These are phyloP conservation scores for Tympanopsis confertula DNA, from an alignment of 2,329 filamentous ascomycete genomes.

Conservation along the genomic window DNA sequence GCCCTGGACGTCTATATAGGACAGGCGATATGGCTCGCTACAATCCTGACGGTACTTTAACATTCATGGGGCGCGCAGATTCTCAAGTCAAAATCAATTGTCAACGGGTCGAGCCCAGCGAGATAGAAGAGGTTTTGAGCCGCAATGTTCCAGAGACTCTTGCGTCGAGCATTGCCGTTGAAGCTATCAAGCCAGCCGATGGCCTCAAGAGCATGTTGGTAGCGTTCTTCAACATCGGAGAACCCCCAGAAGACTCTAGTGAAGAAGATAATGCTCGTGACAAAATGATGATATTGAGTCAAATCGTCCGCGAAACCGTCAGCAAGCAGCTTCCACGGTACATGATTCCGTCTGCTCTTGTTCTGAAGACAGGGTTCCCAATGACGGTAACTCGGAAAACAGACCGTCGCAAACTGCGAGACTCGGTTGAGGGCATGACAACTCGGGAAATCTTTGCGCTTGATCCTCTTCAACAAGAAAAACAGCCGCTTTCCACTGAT, in stretches of 20 bases:
- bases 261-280: neutral
- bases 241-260: too few relatives aligned
- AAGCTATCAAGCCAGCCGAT: too few relatives aligned
- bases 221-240: too few relatives aligned
- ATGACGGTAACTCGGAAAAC: conserved; percentile 4
- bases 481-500: too few relatives aligned
- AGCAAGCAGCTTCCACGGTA: neutral
- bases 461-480: too few relatives aligned
- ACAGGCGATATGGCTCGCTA: conserved; percentile 21
- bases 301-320: neutral
- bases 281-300: neutral
- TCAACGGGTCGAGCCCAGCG: conserved; percentile 29
- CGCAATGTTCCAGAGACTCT: conserved; percentile 14
- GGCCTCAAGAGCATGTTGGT: too few relatives aligned
- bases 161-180: conserved; percentile 9
- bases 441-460: too few relatives aligned
- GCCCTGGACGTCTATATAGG: conserved; percentile 18
- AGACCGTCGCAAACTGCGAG: conserved; percentile 4
- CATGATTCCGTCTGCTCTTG: conserved; percentile 5
- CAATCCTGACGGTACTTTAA: conserved; percentile 12
- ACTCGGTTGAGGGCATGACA: conserved; percentile 2
- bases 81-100: conserved; percentile 35
- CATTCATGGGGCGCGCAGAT: conserved; percentile 29
- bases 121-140: conserved; percentile 25
- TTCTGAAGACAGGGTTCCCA: conserved; percentile 3